Evolutionary conservation across 768 basidiomycete genomes (phyloP).

Genomic region (Boletus pseudopeckii): DNA sequence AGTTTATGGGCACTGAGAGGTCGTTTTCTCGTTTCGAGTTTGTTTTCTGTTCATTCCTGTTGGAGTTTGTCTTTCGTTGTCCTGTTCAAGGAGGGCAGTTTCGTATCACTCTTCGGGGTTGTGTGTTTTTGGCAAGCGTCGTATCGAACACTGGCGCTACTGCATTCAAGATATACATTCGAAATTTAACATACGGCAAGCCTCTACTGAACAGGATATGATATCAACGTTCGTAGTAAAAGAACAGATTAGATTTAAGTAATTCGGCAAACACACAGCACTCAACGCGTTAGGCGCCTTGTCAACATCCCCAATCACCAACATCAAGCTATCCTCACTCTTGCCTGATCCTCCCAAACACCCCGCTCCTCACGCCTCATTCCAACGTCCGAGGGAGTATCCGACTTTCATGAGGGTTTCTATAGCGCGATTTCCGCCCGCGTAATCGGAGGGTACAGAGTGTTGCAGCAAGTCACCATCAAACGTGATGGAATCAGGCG

Average conservation of each 20-base stretch:
- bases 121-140: too few relatives aligned
- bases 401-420: slow-evolving; percentile 63
- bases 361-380: slow-evolving; percentile 2
- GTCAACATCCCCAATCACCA: neutral
- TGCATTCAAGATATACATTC: too few relatives aligned
- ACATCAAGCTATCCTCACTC: neutral
- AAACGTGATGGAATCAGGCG: slow-evolving; percentile 49
- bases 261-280: neutral
- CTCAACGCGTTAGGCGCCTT: neutral
- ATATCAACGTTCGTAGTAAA: neutral
- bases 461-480: slow-evolving; percentile 60
- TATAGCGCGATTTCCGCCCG: slow-evolving; percentile 32
- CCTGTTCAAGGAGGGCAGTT: neutral
- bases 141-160: too few relatives aligned
- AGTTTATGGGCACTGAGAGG: neutral
- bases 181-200: neutral
- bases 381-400: slow-evolving; percentile 27
- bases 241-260: neutral
- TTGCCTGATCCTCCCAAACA: neutral
- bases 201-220: neutral
- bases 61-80: neutral
- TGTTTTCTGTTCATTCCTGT: neutral
- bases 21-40: neutral
- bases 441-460: slow-evolving; percentile 34
- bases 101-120: neutral